Percentiles rank a stretch among this genome's conserved stretches.
phyloP scores from a whole-genome alignment of 805 yeast genomes.

The Blastobotrys chiropterorum region DNA sequence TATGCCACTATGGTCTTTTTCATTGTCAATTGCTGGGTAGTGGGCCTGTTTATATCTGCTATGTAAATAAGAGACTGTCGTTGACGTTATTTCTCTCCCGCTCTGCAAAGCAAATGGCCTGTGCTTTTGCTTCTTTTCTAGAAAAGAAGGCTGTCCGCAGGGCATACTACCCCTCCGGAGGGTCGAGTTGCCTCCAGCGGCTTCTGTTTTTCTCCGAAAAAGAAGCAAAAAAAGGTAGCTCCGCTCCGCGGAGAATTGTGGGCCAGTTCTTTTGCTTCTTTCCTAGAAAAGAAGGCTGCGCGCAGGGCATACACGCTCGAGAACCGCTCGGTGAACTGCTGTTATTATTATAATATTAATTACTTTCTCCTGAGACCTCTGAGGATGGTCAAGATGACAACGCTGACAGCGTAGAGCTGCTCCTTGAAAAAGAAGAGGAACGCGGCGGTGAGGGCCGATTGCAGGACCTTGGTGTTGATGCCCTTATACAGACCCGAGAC shows the following conservation, averaged over 20 bases:
- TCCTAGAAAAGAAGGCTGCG: background rate
- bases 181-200: too few relatives aligned
- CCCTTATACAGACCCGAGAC: conserved; percentile 76
- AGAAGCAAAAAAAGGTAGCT: too few relatives aligned
- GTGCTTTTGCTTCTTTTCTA: too few relatives aligned
- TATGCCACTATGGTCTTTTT: conserved; percentile 54
- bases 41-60: conserved; percentile 50
- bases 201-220: too few relatives aligned
- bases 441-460: conserved; percentile 83
- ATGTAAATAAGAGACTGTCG: conserved; percentile 20
- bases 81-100: too few relatives aligned
- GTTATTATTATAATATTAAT: background rate
- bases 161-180: too few relatives aligned
- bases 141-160: too few relatives aligned
- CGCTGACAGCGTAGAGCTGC: conserved; percentile 59
- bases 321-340: too few relatives aligned
- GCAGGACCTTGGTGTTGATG: conserved; percentile 68
- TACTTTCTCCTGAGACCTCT: conserved; percentile 17
- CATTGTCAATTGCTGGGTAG: conserved; percentile 51
- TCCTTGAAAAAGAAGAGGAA: conserved; percentile 88
- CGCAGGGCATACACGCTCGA: too few relatives aligned
- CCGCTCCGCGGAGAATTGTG: too few relatives aligned
- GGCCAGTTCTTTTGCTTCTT: too few relatives aligned
- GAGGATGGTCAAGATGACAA: conserved; percentile 44
- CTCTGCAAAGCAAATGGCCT: background rate